phyloP scores from a whole-genome alignment of 306 rosid genomes.

The apple (Malus domestica) region ASM211411v1 NC_041796.1:19240501-19241000 shows the following conservation, averaged over 20 bases:
- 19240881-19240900: constrained; percentile 7
- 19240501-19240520: too few relatives aligned
- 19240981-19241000: background rate
- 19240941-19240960: background rate
- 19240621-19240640: background rate
- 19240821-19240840: background rate
- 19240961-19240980: too few relatives aligned
- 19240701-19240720: too few relatives aligned
- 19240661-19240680: background rate
- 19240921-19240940: background rate
- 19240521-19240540: too few relatives aligned
- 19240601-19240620: background rate
- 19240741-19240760: background rate
- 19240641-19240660: background rate
- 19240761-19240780: background rate
- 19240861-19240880: constrained; percentile 2
- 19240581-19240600: background rate
- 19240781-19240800: background rate
- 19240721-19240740: background rate
- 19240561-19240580: background rate
- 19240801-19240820: background rate
- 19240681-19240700: background rate
- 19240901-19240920: background rate
- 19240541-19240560: too few relatives aligned
- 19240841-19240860: background rate